A percentile compares a stretch with the other conserved stretches of the same genome.
Conservation (phyloP, 192 early-diverging fungal genomes). For the Polychytrium aggregatum region DNA sequence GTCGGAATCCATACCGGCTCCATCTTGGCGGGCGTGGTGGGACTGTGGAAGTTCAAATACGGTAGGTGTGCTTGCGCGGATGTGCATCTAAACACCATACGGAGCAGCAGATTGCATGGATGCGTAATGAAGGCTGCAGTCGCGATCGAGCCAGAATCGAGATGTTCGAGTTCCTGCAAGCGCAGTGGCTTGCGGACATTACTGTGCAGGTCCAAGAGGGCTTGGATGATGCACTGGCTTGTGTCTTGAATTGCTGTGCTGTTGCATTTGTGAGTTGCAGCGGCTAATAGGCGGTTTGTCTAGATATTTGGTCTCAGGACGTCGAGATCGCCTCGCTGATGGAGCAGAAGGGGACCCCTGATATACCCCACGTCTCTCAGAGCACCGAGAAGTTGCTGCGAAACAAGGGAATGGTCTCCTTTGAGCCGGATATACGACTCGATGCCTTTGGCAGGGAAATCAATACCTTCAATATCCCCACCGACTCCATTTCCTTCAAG, state of each 20-base stretch:
- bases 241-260: no score
- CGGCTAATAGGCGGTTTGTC: constrained; percentile 7
- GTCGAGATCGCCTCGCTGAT: constrained; percentile 20
- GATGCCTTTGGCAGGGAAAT: constrained; percentile 9
- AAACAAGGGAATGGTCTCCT: constrained; percentile 1
- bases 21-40: constrained; percentile 20
- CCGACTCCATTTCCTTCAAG: no score
- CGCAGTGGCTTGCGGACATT: constrained; percentile 20
- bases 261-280: constrained; percentile 25
- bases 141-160: constrained; percentile 2
- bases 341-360: constrained; percentile 14
- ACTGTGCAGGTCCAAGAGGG: no score
- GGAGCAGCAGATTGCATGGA: no score
- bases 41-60: constrained; percentile 26
- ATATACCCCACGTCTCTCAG: constrained; percentile 13
- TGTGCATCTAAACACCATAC: no score
- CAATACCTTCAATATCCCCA: constrained; percentile 9
- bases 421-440: constrained; percentile 3
- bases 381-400: constrained; percentile 10
- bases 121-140: no score
- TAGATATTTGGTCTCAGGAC: constrained; percentile 24
- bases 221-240: no score
- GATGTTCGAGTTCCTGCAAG: constrained; percentile 8
- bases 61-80: background rate
- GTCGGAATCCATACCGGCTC: constrained; percentile 25